Evolutionary conservation across 2,329 filamentous ascomycete genomes (phyloP).

Genomic region (Dendryphion nanum): DNA sequence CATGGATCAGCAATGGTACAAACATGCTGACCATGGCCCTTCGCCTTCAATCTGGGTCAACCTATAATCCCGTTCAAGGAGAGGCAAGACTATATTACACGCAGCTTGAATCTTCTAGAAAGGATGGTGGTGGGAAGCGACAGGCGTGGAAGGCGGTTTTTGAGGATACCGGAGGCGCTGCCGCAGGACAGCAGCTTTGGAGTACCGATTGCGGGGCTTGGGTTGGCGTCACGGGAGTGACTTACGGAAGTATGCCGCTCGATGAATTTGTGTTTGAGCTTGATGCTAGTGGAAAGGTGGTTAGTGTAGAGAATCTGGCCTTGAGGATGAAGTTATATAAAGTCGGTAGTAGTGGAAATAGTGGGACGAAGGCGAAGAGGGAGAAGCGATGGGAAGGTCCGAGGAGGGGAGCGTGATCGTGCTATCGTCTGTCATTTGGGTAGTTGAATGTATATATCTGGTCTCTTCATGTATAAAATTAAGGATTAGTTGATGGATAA

Average conservation of each 20-base stretch:
- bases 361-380: too few species aligned
- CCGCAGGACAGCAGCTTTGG: slow-evolving; percentile 14
- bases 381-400: too few species aligned
- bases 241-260: slow-evolving; percentile 20
- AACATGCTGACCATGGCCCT: slow-evolving; percentile 17
- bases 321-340: slow-evolving; percentile 16
- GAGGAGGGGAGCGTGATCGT: too few species aligned
- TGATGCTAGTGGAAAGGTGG: slow-evolving; percentile 16
- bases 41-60: slow-evolving; percentile 10
- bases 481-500: too few species aligned
- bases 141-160: slow-evolving; percentile 22
- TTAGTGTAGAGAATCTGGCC: slow-evolving; percentile 22
- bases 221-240: slow-evolving; percentile 21
- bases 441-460: too few species aligned
- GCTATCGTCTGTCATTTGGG: too few species aligned
- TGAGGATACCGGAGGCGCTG: slow-evolving; percentile 17
- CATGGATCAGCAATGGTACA: slow-evolving; percentile 16
- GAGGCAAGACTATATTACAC: slow-evolving; percentile 22
- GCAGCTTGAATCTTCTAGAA: slow-evolving; percentile 12
- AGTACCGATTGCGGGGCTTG: slow-evolving; percentile 22
- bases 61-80: neutral
- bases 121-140: slow-evolving; percentile 9
- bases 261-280: slow-evolving; percentile 25
- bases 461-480: too few species aligned
- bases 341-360: too few species aligned